phyloP scores from a whole-genome alignment of 176 grass and related monocot genomes.

The Oryza brachyantha region DNA sequence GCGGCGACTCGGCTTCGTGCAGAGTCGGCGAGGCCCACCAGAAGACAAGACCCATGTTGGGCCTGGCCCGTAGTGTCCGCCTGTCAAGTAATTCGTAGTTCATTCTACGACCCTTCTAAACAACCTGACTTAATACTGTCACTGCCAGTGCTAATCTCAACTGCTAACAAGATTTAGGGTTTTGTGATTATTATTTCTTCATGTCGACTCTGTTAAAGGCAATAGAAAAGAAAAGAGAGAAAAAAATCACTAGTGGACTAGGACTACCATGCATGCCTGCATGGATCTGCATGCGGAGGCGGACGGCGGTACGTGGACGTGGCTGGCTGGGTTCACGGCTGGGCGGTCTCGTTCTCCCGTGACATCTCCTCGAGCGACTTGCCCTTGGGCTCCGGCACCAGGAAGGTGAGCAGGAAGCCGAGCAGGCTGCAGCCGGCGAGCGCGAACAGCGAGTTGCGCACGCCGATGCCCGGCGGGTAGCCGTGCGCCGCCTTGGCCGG shows the following conservation, averaged over 20 bases:
- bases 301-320: too few relatives aligned
- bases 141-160: neutral
- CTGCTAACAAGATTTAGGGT: neutral
- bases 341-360: neutral
- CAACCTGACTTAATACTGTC: neutral
- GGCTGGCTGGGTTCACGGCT: neutral
- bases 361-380: slow-evolving; percentile 56
- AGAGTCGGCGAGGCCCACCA: too few relatives aligned
- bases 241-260: neutral
- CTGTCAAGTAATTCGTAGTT: too few relatives aligned
- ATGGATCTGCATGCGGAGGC: neutral
- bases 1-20: too few relatives aligned
- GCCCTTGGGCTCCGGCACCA: slow-evolving; percentile 49
- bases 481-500: slow-evolving; percentile 26
- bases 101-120: too few relatives aligned
- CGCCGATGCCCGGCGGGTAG: slow-evolving; percentile 38
- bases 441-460: slow-evolving; percentile 36
- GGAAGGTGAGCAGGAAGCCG: slow-evolving; percentile 42
- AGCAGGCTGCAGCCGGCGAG: slow-evolving; percentile 36
- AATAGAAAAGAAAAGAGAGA: too few relatives aligned
- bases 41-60: neutral
- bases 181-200: neutral
- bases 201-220: neutral
- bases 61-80: neutral
- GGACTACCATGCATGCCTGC: neutral